These are phyloP conservation scores for Cyberlindnera mycetangii DNA, from an alignment of 805 yeast genomes.

Conservation along the genomic window DNA sequence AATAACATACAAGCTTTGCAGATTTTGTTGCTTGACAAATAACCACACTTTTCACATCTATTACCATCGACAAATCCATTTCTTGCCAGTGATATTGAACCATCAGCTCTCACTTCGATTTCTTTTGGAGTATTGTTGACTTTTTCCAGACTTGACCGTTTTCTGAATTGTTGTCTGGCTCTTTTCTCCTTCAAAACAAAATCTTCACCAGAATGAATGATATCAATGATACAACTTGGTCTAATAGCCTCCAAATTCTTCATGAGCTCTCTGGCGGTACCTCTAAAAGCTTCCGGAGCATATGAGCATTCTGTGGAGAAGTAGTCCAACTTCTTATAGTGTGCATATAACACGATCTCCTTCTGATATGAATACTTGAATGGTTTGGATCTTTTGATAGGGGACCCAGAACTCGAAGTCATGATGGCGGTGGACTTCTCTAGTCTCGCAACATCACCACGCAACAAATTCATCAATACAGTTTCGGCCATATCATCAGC, in stretches of 20 bases:
- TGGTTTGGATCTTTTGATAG: conserved; percentile 91
- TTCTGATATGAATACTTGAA: conserved; percentile 94
- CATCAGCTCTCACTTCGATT: conserved; percentile 55
- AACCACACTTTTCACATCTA: conserved; percentile 87
- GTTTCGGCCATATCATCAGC: conserved; percentile 99
- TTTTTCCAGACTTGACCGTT: conserved; percentile 12
- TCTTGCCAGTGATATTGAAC: conserved; percentile 48
- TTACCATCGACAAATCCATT: conserved; percentile 56
- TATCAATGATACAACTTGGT: conserved; percentile 91
- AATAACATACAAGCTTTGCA: conserved; percentile 92
- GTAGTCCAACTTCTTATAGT: conserved; percentile 90
- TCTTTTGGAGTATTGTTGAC: conserved; percentile 20
- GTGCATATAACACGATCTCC: conserved; percentile 96
- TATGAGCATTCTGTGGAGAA: conserved; percentile 97
- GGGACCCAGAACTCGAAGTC: conserved; percentile 80
- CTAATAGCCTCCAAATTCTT: conserved; percentile 87
- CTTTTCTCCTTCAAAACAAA: conserved; percentile 62
- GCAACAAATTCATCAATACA: conserved; percentile 84
- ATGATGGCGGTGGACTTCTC: conserved; percentile 85
- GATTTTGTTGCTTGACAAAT: conserved; percentile 78
- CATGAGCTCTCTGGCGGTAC: conserved; percentile 91
- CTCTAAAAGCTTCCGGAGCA: conserved; percentile 98
- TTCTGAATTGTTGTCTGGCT: conserved; percentile 33
- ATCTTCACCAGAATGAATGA: conserved; percentile 90
- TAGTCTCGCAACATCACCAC: conserved; percentile 95